Percentiles rank a stretch among this genome's conserved stretches.
Conservation (phyloP, 192 early-diverging fungal genomes). For the Mortierella hygrophila region DNA sequence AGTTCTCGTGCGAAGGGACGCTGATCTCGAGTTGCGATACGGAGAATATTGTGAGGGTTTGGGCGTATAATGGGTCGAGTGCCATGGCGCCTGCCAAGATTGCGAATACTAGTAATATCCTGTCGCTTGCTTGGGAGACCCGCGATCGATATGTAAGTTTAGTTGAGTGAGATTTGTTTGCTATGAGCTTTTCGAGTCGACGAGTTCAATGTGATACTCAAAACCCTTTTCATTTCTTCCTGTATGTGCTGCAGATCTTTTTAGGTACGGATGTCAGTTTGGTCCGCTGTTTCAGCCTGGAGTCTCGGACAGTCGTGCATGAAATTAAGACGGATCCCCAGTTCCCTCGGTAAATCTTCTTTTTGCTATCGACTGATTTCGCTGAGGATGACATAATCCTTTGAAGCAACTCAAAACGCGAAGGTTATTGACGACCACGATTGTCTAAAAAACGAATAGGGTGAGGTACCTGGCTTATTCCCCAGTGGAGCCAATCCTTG, state of each 20-base stretch:
- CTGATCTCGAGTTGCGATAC: slow-evolving; percentile 74
- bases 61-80: slow-evolving; percentile 54
- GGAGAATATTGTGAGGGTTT: slow-evolving; percentile 68
- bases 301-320: slow-evolving; percentile 67
- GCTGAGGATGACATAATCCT: no score
- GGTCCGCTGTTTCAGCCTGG: slow-evolving; percentile 68
- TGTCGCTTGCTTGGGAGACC: slow-evolving; percentile 50
- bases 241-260: slow-evolving; percentile 55
- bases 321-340: slow-evolving; percentile 63
- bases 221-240: background rate
- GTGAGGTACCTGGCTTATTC: slow-evolving; percentile 64
- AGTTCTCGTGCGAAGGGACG: slow-evolving; percentile 67
- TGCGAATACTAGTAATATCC: slow-evolving; percentile 31
- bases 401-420: background rate
- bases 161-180: background rate
- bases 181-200: background rate
- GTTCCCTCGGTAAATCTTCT: slow-evolving; percentile 56
- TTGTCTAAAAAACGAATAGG: slow-evolving; percentile 31
- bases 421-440: background rate
- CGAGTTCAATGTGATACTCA: background rate
- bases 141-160: slow-evolving; percentile 55
- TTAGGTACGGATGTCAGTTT: slow-evolving; percentile 64
- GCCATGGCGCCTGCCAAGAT: slow-evolving; percentile 50
- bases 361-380: background rate
- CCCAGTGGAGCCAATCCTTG: slow-evolving; percentile 67